Evolutionary conservation across 768 basidiomycete species (phyloP), one percentile per base, ranked within the genome.

Genomic region (Fomitopsis pulvina): DNA sequence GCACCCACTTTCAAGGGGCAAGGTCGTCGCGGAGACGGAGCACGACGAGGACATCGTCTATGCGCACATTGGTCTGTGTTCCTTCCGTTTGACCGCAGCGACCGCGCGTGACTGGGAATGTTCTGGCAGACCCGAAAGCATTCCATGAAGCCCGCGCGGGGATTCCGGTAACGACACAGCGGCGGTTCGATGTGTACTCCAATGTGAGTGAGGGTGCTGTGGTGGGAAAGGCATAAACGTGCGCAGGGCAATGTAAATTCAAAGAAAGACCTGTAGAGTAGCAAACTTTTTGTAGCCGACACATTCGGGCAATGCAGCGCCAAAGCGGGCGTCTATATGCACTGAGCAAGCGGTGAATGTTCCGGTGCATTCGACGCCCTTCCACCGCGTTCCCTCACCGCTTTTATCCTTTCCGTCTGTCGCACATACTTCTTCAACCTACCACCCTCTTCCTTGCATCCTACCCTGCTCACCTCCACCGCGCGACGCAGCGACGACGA

Each of bases 141-240:
- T 70, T 92, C 53, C 60, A 75, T 37, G 78, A 81, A 1, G 83
- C 90, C 6, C 77, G 94, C 38, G 73, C 77, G 43, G 87, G 87
- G 2, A 91, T 98, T 43, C 95, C 95, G 5, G 91, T 98, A n/a
- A 92, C 90, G 0, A 77, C 69, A 28, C 95, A 98, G 66, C 71
- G 93, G 48, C 78, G 94, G 45, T 96, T 95, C 61, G 94, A 95
- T 68, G 90, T 96, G 38, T 98, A 97, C 62, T 70, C 76, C 4
- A 85, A 94, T 63, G 80, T 95, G 47, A 77, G 72, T 55, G 60
- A 60, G 58, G 58, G 44, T 21, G 41, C 25, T 20, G 41, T 22
- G 20, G 41, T 22, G 5, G 41, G 21, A 22, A 26, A 21, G 24
- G 14, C 4, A 37, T 37, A 37, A 7, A 37, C 7, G 34, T 37